Percentiles rank a stretch among this genome's conserved stretches.
These are phyloP conservation scores for Magnusiomyces fungicola DNA, from an alignment of 1,139 yeast genomes.

Conservation along the genomic window DNA sequence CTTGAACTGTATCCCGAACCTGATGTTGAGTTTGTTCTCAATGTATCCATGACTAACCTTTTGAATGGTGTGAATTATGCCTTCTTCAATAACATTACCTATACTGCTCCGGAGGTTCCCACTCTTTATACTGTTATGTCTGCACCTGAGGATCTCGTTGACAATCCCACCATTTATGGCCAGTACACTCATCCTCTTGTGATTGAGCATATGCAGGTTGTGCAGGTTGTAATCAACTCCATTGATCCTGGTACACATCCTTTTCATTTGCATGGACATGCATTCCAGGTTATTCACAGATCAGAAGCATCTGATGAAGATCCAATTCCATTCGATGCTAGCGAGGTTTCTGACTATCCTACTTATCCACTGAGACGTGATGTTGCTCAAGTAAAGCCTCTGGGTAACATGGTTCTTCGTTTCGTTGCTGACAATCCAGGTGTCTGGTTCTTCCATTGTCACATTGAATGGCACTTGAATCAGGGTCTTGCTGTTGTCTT, in stretches of 20 bases:
- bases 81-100: slow-evolving; percentile 79
- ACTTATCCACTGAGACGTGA: slow-evolving; percentile 61
- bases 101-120: slow-evolving; percentile 74
- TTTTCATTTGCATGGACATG: slow-evolving; percentile 83
- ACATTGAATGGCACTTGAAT: slow-evolving; percentile 87
- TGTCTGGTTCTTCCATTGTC: slow-evolving; percentile 92
- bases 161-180: slow-evolving; percentile 62
- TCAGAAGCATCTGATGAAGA: slow-evolving; percentile 44
- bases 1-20: slow-evolving; percentile 51
- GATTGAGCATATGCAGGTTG: slow-evolving; percentile 53
- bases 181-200: slow-evolving; percentile 69
- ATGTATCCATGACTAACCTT: slow-evolving; percentile 72
- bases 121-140: slow-evolving; percentile 66
- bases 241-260: slow-evolving; percentile 75
- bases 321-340: slow-evolving; percentile 43
- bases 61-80: slow-evolving; percentile 83
- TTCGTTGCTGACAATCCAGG: slow-evolving; percentile 83
- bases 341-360: slow-evolving; percentile 50
- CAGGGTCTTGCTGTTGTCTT: slow-evolving; percentile 76
- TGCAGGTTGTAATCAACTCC: slow-evolving; percentile 65
- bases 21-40: slow-evolving; percentile 57
- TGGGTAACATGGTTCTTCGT: slow-evolving; percentile 57
- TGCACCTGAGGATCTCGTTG: slow-evolving; percentile 44
- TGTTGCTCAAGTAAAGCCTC: slow-evolving; percentile 55
- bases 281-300: slow-evolving; percentile 59